A percentile compares a stretch with the other conserved stretches of the same genome.
phyloP scores from a whole-genome alignment of 306 rosid species.

The Canavalia ensiformis region DNA sequence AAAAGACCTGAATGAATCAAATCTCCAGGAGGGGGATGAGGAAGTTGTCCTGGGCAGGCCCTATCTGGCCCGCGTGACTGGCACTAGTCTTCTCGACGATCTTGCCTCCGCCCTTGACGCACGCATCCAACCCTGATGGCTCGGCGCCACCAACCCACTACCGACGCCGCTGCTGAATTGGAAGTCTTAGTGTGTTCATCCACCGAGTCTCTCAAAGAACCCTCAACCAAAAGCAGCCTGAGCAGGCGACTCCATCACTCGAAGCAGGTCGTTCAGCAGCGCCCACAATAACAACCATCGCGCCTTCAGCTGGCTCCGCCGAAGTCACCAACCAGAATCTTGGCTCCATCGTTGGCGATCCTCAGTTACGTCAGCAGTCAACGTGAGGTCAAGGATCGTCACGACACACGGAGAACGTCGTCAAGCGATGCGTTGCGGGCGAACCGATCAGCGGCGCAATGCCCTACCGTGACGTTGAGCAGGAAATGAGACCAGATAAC shows the following conservation, averaged over 20 bases:
- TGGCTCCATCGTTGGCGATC: conserved; percentile 50
- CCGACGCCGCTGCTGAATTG: conserved; percentile 51
- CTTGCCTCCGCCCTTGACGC: conserved; percentile 78
- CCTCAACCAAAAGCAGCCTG: conserved; percentile 69
- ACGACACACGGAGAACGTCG: no score
- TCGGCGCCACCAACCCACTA: conserved; percentile 72
- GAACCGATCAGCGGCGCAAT: no score
- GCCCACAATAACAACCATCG: conserved; percentile 36
- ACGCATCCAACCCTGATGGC: conserved; percentile 75
- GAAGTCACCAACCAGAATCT: conserved; percentile 55
- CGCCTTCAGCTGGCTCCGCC: no score
- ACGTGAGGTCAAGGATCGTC: no score
- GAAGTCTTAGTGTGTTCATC: conserved; percentile 39
- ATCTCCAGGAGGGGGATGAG: conserved; percentile 65
- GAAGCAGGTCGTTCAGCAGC: conserved; percentile 26
- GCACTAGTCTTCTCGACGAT: conserved; percentile 73
- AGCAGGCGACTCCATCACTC: conserved; percentile 56
- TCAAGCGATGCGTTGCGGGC: no score
- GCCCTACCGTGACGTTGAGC: no score
- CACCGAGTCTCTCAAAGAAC: conserved; percentile 64
- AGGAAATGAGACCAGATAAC: no score
- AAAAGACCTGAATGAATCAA: conserved; percentile 74
- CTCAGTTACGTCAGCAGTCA: conserved; percentile 34
- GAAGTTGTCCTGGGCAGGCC: no score
- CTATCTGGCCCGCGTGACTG: no score